A percentile compares a stretch with the other conserved stretches of the same genome.
Evolutionary conservation across 345 rosid species (phyloP).

Genomic region (Populus davidiana): DNA sequence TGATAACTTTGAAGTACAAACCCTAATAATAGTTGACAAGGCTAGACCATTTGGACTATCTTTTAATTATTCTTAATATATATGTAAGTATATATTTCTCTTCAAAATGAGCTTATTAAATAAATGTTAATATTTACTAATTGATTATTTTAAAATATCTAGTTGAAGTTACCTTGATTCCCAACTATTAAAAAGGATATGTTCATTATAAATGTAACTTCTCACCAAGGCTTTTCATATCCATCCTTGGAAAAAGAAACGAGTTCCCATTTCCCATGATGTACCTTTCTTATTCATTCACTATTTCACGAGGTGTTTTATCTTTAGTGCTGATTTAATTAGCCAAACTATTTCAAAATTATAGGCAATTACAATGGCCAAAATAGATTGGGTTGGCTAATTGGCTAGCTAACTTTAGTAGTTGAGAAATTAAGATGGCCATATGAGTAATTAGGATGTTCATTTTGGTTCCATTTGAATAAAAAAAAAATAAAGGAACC

Average conservation of each 20-base stretch:
- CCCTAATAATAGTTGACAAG: too few relatives aligned
- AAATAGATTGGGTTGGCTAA: not conserved
- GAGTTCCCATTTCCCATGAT: not conserved
- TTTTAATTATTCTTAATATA: too few relatives aligned
- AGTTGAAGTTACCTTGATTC: not conserved
- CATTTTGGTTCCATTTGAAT: not conserved
- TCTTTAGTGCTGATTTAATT: constrained; percentile 2
- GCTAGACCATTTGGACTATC: too few relatives aligned
- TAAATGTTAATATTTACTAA: too few relatives aligned
- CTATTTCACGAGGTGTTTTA: constrained; percentile 3
- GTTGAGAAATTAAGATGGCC: not conserved
- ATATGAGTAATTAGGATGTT: not conserved
- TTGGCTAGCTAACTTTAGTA: not conserved
- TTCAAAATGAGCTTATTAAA: too few relatives aligned
- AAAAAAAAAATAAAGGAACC: not conserved
- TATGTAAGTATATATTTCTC: too few relatives aligned
- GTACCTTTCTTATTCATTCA: not conserved
- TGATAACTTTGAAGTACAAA: too few relatives aligned
- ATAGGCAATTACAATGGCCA: not conserved
- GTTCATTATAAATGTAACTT: not conserved
- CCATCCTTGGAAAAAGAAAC: not conserved
- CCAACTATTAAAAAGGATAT: not conserved
- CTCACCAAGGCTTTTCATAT: not conserved
- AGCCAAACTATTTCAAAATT: not conserved
- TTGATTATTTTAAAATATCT: not conserved